Evolutionary conservation across 768 basidiomycete species (phyloP), one percentile per base, ranked within the genome.

Genomic region (Favolaschia claudopus): DNA sequence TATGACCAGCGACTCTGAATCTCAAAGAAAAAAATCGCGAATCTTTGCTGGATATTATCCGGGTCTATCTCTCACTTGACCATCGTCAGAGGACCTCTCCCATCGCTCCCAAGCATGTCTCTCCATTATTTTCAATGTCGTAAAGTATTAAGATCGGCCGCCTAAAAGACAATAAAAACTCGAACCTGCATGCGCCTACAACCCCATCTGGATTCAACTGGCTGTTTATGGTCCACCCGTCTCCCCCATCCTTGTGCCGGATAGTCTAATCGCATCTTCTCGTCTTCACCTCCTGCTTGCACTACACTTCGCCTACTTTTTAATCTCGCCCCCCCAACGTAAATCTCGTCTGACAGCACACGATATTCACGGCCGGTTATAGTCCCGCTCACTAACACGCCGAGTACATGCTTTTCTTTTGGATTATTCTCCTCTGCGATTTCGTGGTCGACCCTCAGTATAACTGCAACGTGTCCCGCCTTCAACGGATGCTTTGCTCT

Each of bases 391-490:
- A 6, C 45, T 39, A 48, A 47, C 58, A 51, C 60, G 54, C 60
- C 43, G 33, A 55, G 52, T 55, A 48, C 56, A 58, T 57, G 56
- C 51, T 27, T 47, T 63, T 63, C 62, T 51, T 63, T 63, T 59
- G 14, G 62, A 63, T 63, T 47, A 44, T 63, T 58, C 61, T 52
- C 44, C 39, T 50, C n/a, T 37, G 31, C 36, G 48, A n/a, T n/a
- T n/a, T 52, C 50, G 25, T 20, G 43, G 32, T 47, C 39, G 28
- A 22, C 52, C 27, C 50, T 20, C n/a, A 37, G 33, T 40, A 20
- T 44, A 38, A 37, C 53, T 34, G 54, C 60, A 49, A 28, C 54
- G 43, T 56, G 54, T 45, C 29, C 54, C 60, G 60, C 9, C 60
- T n/a, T 22, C 49, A 56, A 29, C 60, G 60, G 60, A 55, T 37